These are phyloP conservation scores for Ustilago crameri DNA, from an alignment of 1,284 basidiomycete genomes.

Conservation along the genomic window DNA sequence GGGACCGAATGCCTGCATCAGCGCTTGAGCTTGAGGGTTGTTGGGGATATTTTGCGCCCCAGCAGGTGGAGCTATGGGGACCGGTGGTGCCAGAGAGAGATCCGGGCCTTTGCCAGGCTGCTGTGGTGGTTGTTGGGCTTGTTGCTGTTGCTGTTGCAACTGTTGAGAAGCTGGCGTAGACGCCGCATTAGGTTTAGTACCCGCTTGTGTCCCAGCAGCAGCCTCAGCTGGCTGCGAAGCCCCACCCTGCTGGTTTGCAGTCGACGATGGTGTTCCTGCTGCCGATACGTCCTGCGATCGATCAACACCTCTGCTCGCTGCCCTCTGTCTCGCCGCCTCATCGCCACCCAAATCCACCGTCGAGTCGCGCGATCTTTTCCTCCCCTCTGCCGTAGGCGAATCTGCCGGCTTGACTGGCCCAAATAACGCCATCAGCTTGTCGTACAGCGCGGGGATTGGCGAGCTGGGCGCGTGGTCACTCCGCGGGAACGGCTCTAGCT, in stretches of 20 bases:
- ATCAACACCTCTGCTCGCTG: conserved; percentile 18
- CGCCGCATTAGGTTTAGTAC: not conserved
- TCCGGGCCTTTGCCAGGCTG: conserved; percentile 25
- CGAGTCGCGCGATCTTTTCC: conserved; percentile 27
- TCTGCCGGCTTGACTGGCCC: not conserved
- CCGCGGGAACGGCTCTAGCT: conserved; percentile 43
- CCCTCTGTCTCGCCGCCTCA: conserved; percentile 17
- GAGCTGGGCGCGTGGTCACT: conserved; percentile 34
- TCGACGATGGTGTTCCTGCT: conserved; percentile 17
- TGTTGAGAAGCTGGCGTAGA: conserved; percentile 6
- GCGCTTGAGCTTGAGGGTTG: conserved; percentile 50
- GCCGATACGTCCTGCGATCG: conserved; percentile 23
- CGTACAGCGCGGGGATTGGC: conserved; percentile 44
- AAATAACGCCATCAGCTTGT: conserved; percentile 35
- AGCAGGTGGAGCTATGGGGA: conserved; percentile 27
- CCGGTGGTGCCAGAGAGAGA: conserved; percentile 35
- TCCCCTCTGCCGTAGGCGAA: conserved; percentile 20
- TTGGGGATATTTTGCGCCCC: conserved; percentile 29
- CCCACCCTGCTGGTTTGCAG: conserved; percentile 9
- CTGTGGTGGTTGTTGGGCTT: conserved; percentile 8
- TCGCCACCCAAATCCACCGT: conserved; percentile 18
- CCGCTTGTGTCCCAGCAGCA: not conserved
- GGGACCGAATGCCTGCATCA: conserved; percentile 56
- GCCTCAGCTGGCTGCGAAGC: not conserved
- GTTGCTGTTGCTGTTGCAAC: conserved; percentile 6